A percentile compares a stretch with the other conserved stretches of the same genome.
These are phyloP conservation scores for Leptomonas pyrrhocoris DNA, from an alignment of 208 protist species.

Conservation along the genomic window DNA sequence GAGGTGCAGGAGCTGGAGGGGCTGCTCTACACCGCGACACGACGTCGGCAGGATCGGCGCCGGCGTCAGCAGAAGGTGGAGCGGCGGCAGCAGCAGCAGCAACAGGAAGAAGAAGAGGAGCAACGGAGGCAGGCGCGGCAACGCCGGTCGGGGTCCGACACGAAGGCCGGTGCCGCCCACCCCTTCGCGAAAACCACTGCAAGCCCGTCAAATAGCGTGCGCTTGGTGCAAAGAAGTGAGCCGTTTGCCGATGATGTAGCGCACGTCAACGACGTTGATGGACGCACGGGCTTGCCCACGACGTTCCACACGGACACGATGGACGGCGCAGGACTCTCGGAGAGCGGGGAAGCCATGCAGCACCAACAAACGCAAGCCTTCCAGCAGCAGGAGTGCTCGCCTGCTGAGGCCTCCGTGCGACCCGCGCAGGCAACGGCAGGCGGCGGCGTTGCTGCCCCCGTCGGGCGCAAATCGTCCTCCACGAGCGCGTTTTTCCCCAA, in stretches of 20 bases:
- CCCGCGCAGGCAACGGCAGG: background rate
- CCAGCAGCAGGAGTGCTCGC: background rate
- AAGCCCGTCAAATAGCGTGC: too few species aligned
- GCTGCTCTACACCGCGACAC: slow-evolving; percentile 27
- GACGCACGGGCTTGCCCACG: background rate
- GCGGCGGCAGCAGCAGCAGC: slow-evolving; percentile 10
- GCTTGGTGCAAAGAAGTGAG: background rate
- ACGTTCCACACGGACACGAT: background rate
- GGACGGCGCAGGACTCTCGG: slow-evolving; percentile 2
- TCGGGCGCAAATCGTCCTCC: background rate
- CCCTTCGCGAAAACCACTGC: too few species aligned
- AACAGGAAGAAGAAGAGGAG: background rate
- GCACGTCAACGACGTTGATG: slow-evolving; percentile 18
- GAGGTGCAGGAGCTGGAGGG: slow-evolving; percentile 36
- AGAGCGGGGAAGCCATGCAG: background rate
- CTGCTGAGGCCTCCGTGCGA: background rate
- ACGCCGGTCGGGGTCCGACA: too few species aligned
- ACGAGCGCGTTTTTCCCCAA: background rate
- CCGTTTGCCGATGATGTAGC: background rate
- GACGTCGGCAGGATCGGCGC: slow-evolving; percentile 22
- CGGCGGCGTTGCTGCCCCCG: background rate
- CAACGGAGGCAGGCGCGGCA: background rate
- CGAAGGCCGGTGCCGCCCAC: too few species aligned
- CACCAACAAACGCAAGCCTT: too few species aligned
- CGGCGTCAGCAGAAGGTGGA: slow-evolving; percentile 14